A percentile compares a stretch with the other conserved stretches of the same genome.
These are phyloP conservation scores for Aegilops sharonensis DNA, from an alignment of 176 grass and related monocot genomes.

Conservation along the genomic window DNA sequence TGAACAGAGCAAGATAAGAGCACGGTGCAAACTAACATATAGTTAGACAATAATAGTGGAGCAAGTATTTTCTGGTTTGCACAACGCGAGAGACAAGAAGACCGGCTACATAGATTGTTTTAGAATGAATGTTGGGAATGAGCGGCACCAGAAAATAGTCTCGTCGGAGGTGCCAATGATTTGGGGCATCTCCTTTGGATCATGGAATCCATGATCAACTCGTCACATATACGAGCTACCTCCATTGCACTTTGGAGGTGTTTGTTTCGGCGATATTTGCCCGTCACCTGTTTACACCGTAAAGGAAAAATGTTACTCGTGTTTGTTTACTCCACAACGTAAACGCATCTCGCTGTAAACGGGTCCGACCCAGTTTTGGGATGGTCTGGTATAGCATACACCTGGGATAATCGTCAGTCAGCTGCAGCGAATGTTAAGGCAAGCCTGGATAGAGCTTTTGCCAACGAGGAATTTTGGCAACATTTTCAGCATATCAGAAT, in stretches of 20 bases:
- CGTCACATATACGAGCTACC: neutral
- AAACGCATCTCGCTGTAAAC: too few relatives aligned
- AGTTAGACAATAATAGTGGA: neutral
- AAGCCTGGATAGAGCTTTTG: too few relatives aligned
- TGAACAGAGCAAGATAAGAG: neutral
- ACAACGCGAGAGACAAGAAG: neutral
- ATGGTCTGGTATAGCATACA: too few relatives aligned
- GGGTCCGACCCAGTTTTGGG: too few relatives aligned
- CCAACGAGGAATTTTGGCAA: too few relatives aligned
- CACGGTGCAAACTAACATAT: neutral
- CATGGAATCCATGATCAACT: neutral
- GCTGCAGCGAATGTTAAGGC: too few relatives aligned
- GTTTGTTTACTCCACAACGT: too few relatives aligned
- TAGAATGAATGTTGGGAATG: neutral
- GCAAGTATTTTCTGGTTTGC: neutral
- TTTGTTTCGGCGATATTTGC: too few relatives aligned
- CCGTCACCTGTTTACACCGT: too few relatives aligned
- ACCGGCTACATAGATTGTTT: neutral
- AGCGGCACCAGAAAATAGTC: neutral
- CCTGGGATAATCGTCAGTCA: too few relatives aligned
- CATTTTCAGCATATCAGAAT: too few relatives aligned
- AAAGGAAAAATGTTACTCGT: too few relatives aligned
- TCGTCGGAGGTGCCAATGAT: neutral
- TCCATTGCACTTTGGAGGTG: neutral
- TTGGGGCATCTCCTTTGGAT: rapidly evolving